Evolutionary conservation across 148 eudicot genomes (phyloP), one percentile per base, ranked within the genome.

Genomic region (Chenopodium album): DNA sequence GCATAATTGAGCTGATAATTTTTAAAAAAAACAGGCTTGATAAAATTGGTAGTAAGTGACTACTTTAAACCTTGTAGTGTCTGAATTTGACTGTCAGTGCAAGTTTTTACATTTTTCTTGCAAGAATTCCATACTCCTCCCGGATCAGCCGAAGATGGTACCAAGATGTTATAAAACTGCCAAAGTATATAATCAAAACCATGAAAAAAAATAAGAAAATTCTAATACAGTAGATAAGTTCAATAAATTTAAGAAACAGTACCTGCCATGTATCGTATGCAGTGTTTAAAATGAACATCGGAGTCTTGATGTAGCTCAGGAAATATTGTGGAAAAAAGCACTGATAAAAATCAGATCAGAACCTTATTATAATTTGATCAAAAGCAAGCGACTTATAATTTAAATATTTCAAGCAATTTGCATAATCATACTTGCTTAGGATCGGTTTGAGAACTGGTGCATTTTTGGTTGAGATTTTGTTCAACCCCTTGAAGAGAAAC

Each of bases 221-320:
- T 6, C 44, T n/a, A 60, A 11, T 9, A 22, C 80, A 41, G 44
- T 5, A 41, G 8, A 69, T 54, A 66, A 14, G 75, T 37, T 46
- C 20, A 74, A 34, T 54, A 11, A 29, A 47, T 23, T 17, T 32
- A 22, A 64, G 50, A 17, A 63, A 28, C 37, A 37, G 76, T 91
- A 95, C 99, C 89, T 96, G 99, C 85, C 82, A 96, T 52, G 90
- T 92, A 71, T 96, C 99, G 76, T 96, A 96, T 56, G 99, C 99
- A 4, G 95, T 47, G 89, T 96, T 96, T 72, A 96, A 85, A 85
- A 96, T 71, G 85, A 94, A 96, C 71, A 90, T 86, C 14, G 99
- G 99, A 4, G 95, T 92, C 82, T 60, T 85, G 23, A 90, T 91
- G 91, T 88, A 96, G 31, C 47, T 80, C 66, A 96, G 85, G 37